Evolutionary conservation across 2,329 filamentous ascomycete species (phyloP).

Genomic region (Neopestalotiopsis sp.): DNA sequence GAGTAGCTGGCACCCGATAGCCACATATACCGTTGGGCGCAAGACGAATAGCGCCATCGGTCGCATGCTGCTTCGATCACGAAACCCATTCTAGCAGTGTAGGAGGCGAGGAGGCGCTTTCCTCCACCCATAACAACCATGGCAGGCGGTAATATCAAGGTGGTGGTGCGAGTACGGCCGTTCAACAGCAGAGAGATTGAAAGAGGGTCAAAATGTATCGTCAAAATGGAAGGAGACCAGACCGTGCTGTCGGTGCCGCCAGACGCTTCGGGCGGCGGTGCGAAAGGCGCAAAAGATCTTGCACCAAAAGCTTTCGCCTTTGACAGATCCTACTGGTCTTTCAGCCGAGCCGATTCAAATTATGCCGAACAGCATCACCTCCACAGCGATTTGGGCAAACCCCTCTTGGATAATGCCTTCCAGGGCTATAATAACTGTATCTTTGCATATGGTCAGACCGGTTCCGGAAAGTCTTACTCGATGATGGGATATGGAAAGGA

Average conservation of each 20-base stretch:
- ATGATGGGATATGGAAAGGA: constrained; percentile 99
- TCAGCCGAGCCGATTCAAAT: constrained; percentile 78
- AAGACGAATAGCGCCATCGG: constrained; percentile 12
- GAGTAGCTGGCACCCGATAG: background rate
- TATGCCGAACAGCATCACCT: constrained; percentile 92
- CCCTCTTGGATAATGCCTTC: constrained; percentile 96
- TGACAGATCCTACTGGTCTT: constrained; percentile 98
- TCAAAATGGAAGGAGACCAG: constrained; percentile 94
- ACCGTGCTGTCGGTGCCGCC: constrained; percentile 81
- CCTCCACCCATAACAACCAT: constrained; percentile 48
- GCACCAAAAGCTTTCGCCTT: constrained; percentile 90
- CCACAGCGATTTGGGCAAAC: constrained; percentile 85
- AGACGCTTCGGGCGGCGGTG: constrained; percentile 56
- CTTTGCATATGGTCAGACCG: constrained; percentile 97
- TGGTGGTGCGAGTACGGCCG: constrained; percentile 94
- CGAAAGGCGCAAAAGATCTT: constrained; percentile 72
- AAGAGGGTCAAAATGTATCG: constrained; percentile 91
- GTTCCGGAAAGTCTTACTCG: constrained; percentile 97
- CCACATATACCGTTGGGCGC: background rate
- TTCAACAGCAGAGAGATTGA: constrained; percentile 97
- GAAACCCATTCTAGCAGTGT: constrained; percentile 24
- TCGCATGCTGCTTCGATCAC: constrained; percentile 30
- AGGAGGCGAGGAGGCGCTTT: constrained; percentile 27
- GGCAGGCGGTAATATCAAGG: constrained; percentile 97
- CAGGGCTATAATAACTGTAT: constrained; percentile 99